Evolutionary conservation across 2,329 filamentous ascomycete genomes (phyloP).

Genomic region (Ascochyta koolunga): DNA sequence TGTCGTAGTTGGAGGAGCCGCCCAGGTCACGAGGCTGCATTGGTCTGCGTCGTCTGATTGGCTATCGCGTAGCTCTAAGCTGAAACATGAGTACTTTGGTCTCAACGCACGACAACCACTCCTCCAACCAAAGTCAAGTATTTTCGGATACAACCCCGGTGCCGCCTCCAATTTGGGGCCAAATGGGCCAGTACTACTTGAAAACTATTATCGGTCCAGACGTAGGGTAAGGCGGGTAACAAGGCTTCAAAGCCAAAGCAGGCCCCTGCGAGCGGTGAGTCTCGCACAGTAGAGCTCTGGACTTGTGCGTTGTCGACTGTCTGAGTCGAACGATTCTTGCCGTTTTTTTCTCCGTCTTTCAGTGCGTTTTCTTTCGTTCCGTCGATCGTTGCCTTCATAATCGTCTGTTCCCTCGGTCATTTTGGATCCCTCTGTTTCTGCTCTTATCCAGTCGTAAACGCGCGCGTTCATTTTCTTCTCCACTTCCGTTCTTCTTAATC

Average conservation of each 20-base stretch:
- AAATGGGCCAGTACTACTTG: slow-evolving; percentile 42
- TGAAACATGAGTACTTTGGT: slow-evolving; percentile 34
- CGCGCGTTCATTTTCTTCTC: slow-evolving; percentile 24
- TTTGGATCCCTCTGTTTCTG: slow-evolving; percentile 28
- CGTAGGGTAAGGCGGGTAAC: slow-evolving; percentile 47
- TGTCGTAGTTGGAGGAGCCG: slow-evolving; percentile 29
- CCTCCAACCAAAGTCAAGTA: slow-evolving; percentile 26
- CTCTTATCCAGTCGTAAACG: slow-evolving; percentile 27
- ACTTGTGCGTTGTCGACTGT: slow-evolving; percentile 34
- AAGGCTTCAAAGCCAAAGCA: slow-evolving; percentile 46
- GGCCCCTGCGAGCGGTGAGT: slow-evolving; percentile 34
- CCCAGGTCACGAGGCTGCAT: slow-evolving; percentile 20
- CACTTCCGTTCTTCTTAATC: slow-evolving; percentile 27
- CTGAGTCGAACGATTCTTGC: slow-evolving; percentile 31
- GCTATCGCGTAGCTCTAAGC: slow-evolving; percentile 13
- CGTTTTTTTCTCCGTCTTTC: slow-evolving; percentile 30
- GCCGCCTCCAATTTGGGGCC: slow-evolving; percentile 34
- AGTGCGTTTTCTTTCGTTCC: slow-evolving; percentile 25
- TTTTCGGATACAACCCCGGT: slow-evolving; percentile 26
- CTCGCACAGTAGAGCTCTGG: slow-evolving; percentile 28
- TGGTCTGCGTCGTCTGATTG: slow-evolving; percentile 27
- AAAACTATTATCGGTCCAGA: slow-evolving; percentile 43
- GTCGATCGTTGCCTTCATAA: slow-evolving; percentile 45
- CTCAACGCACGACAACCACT: slow-evolving; percentile 38
- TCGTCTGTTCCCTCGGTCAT: slow-evolving; percentile 28